These are phyloP conservation scores for Macrolepiota dolichaula DNA, from an alignment of 768 basidiomycete genomes.

Conservation along the genomic window DNA sequence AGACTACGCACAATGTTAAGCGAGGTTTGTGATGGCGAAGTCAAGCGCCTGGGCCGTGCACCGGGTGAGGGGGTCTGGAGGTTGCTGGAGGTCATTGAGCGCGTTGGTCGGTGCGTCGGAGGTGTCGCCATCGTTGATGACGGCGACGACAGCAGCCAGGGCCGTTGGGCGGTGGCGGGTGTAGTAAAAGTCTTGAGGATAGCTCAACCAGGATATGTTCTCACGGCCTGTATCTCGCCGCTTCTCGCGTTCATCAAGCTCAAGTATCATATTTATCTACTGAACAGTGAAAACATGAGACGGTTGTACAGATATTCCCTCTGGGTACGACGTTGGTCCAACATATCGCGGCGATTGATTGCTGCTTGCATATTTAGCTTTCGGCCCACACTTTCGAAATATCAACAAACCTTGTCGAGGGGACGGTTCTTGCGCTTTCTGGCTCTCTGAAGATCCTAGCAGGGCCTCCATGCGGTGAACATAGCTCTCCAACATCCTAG, in stretches of 20 bases:
- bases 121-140: conserved; percentile 18
- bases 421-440: neutral
- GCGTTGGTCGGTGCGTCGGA: conserved; percentile 19
- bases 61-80: conserved; percentile 16
- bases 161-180: neutral
- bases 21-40: conserved; percentile 20
- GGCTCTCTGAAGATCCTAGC: neutral
- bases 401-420: neutral
- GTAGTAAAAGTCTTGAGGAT: conserved; percentile 1
- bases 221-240: neutral
- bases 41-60: conserved; percentile 24
- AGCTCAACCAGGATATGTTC: conserved; percentile 1
- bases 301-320: neutral
- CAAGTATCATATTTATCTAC: neutral
- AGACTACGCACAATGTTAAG: conserved; percentile 9
- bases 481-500: neutral
- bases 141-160: conserved; percentile 6
- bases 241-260: neutral
- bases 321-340: neutral
- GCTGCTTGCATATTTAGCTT: neutral
- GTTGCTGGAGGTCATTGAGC: conserved; percentile 18
- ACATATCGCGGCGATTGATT: neutral
- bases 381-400: neutral
- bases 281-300: neutral
- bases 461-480: neutral